These are phyloP conservation scores for Phytophthora melonis DNA, from an alignment of 352 stramenopile genomes.

Conservation along the genomic window DNA sequence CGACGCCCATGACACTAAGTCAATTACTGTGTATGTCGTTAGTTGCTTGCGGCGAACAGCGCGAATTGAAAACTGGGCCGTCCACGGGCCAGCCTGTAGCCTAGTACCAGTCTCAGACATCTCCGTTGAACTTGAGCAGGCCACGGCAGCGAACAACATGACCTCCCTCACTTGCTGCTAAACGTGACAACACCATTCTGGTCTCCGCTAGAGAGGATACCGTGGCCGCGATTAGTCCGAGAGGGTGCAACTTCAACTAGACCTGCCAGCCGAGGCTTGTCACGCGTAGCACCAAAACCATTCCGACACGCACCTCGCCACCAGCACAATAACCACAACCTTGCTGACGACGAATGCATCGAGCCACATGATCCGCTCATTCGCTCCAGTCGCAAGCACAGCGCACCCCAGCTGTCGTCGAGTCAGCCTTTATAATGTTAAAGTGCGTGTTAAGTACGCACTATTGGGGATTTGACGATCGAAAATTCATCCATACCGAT, in stretches of 20 bases:
- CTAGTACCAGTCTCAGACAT: background rate
- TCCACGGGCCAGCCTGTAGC: no score
- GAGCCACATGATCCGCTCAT: background rate
- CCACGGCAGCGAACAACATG: background rate
- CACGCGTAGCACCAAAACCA: background rate
- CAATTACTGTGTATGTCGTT: background rate
- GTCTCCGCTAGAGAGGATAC: background rate
- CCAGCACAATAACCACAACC: background rate
- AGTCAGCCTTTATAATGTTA: background rate
- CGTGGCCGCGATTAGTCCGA: conserved; percentile 14
- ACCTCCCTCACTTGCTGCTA: no score
- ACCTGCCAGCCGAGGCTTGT: conserved; percentile 1
- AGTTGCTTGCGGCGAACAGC: conserved; percentile 1
- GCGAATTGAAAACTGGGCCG: conserved; percentile 16
- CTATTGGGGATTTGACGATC: background rate
- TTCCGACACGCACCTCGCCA: background rate
- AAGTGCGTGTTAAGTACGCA: background rate
- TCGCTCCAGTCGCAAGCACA: no score
- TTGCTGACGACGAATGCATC: background rate
- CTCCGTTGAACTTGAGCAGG: conserved; percentile 24
- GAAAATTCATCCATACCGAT: background rate
- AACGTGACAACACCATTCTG: background rate
- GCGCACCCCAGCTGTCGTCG: background rate
- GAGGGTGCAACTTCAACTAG: conserved; percentile 12
- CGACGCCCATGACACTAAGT: conserved; percentile 40